Evolutionary conservation across 345 rosid species (phyloP).

Genomic region (Eucalyptus leucophloia): DNA sequence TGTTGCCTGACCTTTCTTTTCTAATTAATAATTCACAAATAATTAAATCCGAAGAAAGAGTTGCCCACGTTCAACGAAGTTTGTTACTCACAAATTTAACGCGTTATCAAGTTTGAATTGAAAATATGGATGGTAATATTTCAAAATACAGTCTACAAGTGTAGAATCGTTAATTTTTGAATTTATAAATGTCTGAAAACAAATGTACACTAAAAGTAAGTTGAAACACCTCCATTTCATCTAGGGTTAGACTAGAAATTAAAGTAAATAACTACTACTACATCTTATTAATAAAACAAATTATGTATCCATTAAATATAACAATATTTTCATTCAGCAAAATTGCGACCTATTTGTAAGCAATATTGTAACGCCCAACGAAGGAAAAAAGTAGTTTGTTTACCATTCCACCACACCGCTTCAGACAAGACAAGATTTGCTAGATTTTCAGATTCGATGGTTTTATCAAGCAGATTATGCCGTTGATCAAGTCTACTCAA

Average conservation of each 20-base stretch:
- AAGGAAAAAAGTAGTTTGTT: background rate
- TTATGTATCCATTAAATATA: background rate
- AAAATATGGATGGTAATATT: background rate
- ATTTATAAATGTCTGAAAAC: background rate
- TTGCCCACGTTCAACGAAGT: background rate
- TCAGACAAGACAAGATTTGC: background rate
- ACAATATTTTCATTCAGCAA: background rate
- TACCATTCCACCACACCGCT: accelerated
- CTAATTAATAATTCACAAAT: background rate
- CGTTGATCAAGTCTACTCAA: background rate
- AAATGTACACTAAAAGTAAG: background rate
- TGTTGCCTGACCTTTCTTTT: background rate
- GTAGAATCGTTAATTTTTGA: background rate
- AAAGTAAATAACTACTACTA: no score
- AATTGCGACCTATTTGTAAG: background rate
- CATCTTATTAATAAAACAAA: no score
- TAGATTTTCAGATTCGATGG: background rate
- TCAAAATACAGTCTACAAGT: background rate
- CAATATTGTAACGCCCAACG: background rate
- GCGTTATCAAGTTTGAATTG: background rate
- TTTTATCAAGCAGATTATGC: background rate
- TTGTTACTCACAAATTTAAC: background rate
- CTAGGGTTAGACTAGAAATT: no score
- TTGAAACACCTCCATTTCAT: no score
- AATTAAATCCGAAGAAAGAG: background rate